A percentile compares a stretch with the other conserved stretches of the same genome.
Conservation (phyloP, 1,284 basidiomycete species). For the Ceratobasidium sp. region DNA sequence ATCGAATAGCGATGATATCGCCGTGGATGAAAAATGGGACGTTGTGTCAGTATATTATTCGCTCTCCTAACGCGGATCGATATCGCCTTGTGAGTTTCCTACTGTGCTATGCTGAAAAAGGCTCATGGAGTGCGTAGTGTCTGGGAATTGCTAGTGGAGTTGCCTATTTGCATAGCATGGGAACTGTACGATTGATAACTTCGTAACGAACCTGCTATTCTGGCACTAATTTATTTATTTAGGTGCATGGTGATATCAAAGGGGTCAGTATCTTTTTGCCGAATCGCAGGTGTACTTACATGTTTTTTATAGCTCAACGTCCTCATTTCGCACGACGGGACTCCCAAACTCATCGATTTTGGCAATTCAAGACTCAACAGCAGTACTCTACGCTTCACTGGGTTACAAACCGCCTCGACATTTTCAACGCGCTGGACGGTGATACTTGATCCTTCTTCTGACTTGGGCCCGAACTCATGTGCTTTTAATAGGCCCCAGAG, state of each 20-base stretch:
- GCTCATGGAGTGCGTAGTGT: background rate
- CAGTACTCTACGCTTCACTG: background rate
- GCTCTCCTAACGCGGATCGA: background rate
- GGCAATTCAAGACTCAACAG: background rate
- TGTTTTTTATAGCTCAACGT: background rate
- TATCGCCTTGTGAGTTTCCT: slow-evolving; percentile 3
- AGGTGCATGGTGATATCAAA: slow-evolving; percentile 31
- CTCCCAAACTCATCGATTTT: slow-evolving; percentile 20
- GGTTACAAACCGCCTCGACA: background rate
- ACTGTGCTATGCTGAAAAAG: background rate
- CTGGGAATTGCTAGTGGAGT: slow-evolving; percentile 9
- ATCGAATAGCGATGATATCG: slow-evolving; percentile 22
- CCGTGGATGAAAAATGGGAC: slow-evolving; percentile 30
- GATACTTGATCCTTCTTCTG: background rate
- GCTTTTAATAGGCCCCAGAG: slow-evolving; percentile 2
- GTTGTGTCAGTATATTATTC: background rate
- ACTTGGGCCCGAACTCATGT: background rate
- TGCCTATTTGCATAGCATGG: slow-evolving; percentile 18
- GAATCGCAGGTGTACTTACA: background rate
- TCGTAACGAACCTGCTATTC: background rate
- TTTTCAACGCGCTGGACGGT: slow-evolving; percentile 17
- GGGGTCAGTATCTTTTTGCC: background rate
- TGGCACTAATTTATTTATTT: background rate
- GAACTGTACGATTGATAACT: background rate
- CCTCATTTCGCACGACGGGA: background rate